phyloP scores from a whole-genome alignment of 768 basidiomycete species.

The Lactarius trivialis region DNA sequence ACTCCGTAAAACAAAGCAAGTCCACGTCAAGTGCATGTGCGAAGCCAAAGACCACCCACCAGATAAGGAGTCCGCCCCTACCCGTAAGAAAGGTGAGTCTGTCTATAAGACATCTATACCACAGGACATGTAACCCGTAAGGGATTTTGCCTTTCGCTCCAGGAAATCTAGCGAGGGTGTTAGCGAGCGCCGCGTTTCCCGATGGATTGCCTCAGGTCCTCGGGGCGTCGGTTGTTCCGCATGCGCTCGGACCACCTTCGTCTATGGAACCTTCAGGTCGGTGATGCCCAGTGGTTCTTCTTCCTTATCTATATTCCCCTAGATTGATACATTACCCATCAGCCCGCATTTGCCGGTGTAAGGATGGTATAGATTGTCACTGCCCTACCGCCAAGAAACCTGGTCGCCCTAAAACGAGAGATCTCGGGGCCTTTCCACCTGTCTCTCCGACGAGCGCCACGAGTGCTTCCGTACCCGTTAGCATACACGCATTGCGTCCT shows the following conservation, averaged over 20 bases:
- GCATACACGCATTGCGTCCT: constrained; percentile 42
- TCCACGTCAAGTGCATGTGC: constrained; percentile 81
- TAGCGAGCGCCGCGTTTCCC: constrained; percentile 72
- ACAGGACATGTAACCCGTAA: constrained; percentile 27
- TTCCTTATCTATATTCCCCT: background rate
- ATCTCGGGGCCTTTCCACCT: background rate
- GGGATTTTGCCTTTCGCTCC: constrained; percentile 34
- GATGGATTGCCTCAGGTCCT: constrained; percentile 66
- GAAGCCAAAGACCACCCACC: constrained; percentile 25
- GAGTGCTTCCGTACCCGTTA: constrained; percentile 4
- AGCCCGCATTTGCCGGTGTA: constrained; percentile 35
- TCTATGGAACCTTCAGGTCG: constrained; percentile 53
- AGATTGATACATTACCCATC: background rate
- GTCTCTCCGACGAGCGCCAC: constrained; percentile 22
- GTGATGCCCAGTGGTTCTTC: background rate
- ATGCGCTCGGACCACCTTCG: constrained; percentile 42
- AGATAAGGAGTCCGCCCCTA: constrained; percentile 15
- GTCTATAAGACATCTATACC: constrained; percentile 17
- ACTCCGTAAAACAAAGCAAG: constrained; percentile 68
- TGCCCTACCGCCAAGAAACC: constrained; percentile 14
- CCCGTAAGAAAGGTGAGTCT: constrained; percentile 58
- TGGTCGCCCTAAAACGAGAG: constrained; percentile 6
- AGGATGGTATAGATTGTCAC: constrained; percentile 11
- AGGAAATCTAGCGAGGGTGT: constrained; percentile 46
- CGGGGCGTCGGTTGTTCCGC: constrained; percentile 54